Percentiles rank a stretch among this genome's conserved stretches.
Evolutionary conservation across 345 rosid genomes (phyloP).

Genomic region (Acer negundo): DNA sequence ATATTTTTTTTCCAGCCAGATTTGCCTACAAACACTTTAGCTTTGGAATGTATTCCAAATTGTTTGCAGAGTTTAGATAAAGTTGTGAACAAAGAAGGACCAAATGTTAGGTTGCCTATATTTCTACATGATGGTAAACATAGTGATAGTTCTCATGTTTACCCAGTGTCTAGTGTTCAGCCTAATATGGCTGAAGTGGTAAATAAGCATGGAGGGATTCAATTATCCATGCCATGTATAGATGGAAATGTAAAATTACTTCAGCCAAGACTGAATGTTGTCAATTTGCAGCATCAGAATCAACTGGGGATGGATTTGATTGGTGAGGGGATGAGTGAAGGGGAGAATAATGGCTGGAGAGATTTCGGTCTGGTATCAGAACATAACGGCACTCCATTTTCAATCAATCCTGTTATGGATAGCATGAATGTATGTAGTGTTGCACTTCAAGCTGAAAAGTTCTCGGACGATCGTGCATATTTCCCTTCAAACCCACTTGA

Average conservation of each 20-base stretch:
- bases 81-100: slow-evolving; percentile 35
- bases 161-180: slow-evolving; percentile 34
- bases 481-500: slow-evolving; percentile 38
- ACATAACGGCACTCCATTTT: slow-evolving; percentile 28
- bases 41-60: slow-evolving; percentile 40
- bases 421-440: slow-evolving; percentile 35
- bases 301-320: slow-evolving; percentile 38
- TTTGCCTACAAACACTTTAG: slow-evolving; percentile 41
- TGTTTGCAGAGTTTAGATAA: slow-evolving; percentile 40
- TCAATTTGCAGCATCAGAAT: slow-evolving; percentile 39
- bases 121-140: slow-evolving; percentile 35
- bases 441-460: slow-evolving; percentile 48
- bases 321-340: slow-evolving; percentile 30
- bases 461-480: slow-evolving; percentile 28
- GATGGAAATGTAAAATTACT: slow-evolving; percentile 38
- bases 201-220: slow-evolving; percentile 40
- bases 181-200: slow-evolving; percentile 35
- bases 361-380: slow-evolving; percentile 31
- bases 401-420: slow-evolving; percentile 34
- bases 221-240: slow-evolving; percentile 35
- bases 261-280: slow-evolving; percentile 27
- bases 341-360: slow-evolving; percentile 47
- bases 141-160: slow-evolving; percentile 28
- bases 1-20: slow-evolving; percentile 48
- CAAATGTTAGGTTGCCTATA: slow-evolving; percentile 32